Evolutionary conservation across 495 filamentous ascomycete genomes (phyloP).

Genomic region (Neurospora sp.): DNA sequence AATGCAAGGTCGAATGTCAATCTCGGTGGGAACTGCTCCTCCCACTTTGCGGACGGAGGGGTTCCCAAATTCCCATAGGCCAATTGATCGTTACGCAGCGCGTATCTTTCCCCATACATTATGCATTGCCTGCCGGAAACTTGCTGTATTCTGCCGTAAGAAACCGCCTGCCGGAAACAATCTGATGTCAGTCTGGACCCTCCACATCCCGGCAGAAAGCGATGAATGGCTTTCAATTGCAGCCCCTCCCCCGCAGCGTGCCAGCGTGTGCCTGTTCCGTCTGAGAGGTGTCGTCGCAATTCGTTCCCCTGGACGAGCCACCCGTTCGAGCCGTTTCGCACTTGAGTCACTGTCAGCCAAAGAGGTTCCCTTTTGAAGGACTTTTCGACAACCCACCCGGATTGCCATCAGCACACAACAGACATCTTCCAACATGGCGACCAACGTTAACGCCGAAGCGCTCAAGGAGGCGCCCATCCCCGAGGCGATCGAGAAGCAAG

Average conservation of each 20-base stretch:
- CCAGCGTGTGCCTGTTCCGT: neutral
- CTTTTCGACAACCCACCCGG: neutral
- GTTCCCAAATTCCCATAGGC: neutral
- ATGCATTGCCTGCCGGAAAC: neutral
- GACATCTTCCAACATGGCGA: constrained; percentile 13
- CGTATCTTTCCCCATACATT: neutral
- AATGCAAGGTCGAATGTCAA: neutral
- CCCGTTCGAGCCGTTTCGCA: neutral
- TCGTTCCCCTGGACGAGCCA: neutral
- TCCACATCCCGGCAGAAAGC: neutral
- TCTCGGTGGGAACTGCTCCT: neutral
- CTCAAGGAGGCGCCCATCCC: constrained; percentile 19
- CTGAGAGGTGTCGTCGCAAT: neutral
- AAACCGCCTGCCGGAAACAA: neutral
- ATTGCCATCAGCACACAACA: neutral
- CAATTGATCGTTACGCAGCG: neutral
- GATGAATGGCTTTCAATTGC: neutral
- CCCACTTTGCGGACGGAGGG: neutral
- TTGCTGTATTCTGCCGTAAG: neutral
- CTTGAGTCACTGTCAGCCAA: neutral
- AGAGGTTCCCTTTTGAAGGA: neutral
- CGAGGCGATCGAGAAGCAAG: constrained; percentile 7
- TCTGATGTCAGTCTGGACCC: neutral
- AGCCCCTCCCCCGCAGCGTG: neutral
- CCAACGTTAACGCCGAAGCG: constrained; percentile 16